These are phyloP conservation scores for Exophiala oligosperma DNA, from an alignment of 2,329 filamentous ascomycete species.

Conservation along the genomic window DNA sequence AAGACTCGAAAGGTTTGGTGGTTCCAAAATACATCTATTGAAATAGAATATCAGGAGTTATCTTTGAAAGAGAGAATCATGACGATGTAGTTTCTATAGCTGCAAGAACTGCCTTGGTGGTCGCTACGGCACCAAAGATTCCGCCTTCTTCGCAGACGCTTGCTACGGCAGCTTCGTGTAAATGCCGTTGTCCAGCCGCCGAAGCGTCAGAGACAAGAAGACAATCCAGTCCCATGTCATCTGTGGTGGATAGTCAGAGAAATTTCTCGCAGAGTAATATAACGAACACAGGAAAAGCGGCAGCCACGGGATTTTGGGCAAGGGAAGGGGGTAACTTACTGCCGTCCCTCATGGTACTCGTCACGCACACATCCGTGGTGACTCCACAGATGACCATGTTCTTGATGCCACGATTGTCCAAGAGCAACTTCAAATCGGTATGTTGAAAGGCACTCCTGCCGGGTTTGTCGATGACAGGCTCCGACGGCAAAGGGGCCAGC, in stretches of 20 bases:
- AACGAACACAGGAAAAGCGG: too few species aligned
- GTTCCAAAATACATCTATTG: too few species aligned
- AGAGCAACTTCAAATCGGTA: constrained; percentile 54
- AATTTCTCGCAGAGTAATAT: too few species aligned
- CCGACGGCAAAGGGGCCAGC: constrained; percentile 48
- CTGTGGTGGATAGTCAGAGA: constrained; percentile 31
- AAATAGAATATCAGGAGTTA: too few species aligned
- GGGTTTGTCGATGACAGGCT: constrained; percentile 57
- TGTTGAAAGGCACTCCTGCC: constrained; percentile 55
- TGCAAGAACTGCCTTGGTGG: constrained; percentile 8
- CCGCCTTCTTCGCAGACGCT: constrained; percentile 50
- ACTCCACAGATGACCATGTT: constrained; percentile 57
- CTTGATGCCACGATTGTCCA: constrained; percentile 52
- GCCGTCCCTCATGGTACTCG: constrained; percentile 55
- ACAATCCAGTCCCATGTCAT: constrained; percentile 57
- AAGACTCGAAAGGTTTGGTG: too few species aligned
- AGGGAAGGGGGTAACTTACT: too few species aligned
- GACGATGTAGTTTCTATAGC: not conserved
- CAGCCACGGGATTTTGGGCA: too few species aligned
- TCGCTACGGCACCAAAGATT: constrained; percentile 44
- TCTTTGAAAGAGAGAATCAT: too few species aligned
- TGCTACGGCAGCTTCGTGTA: constrained; percentile 44
- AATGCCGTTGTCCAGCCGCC: constrained; percentile 41
- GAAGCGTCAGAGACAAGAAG: constrained; percentile 52
- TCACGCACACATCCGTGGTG: constrained; percentile 58